These are phyloP conservation scores for Neurospora sp. DNA, from an alignment of 2,329 filamentous ascomycete genomes.

Conservation along the genomic window DNA sequence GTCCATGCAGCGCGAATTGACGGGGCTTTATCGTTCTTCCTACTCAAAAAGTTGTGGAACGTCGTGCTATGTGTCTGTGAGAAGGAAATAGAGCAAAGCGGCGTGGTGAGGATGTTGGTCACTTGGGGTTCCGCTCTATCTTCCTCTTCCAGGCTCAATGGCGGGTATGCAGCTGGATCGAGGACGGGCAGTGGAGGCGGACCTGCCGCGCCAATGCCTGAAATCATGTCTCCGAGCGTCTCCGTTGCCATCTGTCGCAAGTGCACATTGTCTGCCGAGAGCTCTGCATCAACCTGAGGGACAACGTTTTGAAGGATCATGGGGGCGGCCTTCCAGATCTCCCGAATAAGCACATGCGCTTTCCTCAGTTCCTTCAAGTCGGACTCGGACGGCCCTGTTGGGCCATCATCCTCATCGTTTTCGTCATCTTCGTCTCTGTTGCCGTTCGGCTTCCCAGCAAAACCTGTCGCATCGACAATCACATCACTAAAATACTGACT, in stretches of 20 bases:
- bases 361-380: slow-evolving; percentile 84
- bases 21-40: slow-evolving; percentile 77
- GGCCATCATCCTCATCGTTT: slow-evolving; percentile 47
- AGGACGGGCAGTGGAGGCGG: slow-evolving; percentile 63
- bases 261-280: slow-evolving; percentile 81
- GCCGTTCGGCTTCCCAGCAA: slow-evolving; percentile 45
- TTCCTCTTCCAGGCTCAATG: slow-evolving; percentile 54
- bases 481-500: slow-evolving; percentile 97
- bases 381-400: slow-evolving; percentile 61
- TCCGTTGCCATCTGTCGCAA: slow-evolving; percentile 83
- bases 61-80: slow-evolving; percentile 68
- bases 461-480: slow-evolving; percentile 74
- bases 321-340: slow-evolving; percentile 88
- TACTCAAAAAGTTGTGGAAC: slow-evolving; percentile 76
- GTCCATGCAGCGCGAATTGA: slow-evolving; percentile 81
- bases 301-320: slow-evolving; percentile 86
- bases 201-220: slow-evolving; percentile 85
- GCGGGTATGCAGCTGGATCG: slow-evolving; percentile 80
- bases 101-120: slow-evolving; percentile 63
- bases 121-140: slow-evolving; percentile 34
- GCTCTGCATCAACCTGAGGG: slow-evolving; percentile 83
- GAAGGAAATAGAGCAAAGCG: slow-evolving; percentile 82
- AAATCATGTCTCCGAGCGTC: slow-evolving; percentile 88
- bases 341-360: slow-evolving; percentile 78
- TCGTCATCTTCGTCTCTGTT: slow-evolving; percentile 50